Base-by-base conservation (phyloP, 176 grass and related monocot genomes). In the Musa troglodytarum region DNA sequence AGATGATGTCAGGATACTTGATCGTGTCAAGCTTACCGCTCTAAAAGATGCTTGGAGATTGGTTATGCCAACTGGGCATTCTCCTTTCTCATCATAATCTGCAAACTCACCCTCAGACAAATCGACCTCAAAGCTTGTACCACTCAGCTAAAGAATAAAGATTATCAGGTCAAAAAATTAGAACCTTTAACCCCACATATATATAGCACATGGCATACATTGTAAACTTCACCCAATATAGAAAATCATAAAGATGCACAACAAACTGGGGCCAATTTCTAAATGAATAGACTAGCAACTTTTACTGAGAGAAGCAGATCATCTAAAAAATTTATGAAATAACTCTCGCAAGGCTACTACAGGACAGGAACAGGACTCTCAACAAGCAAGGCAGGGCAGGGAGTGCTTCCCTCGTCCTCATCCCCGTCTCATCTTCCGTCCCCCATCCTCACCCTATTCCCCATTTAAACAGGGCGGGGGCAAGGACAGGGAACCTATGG, bases 31-130 rank as follows among this genome's bases (percentile, higher is more conserved):
- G 13, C 54, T 52, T 88, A 97, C 93, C 93, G 93, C 93, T 93
- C 84, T 90, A 82, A 97, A 92, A 81, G 64, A 52, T 72, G 87
- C 80, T 68, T 86, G 62, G 64, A 97, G 76, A 66, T 97, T 90
- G 73, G 81, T 83, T 81, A 93, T 15, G 53, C 82, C 77, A 54
- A 97, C 93, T 54, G 89, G 93, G 66, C 83, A 92, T 55, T 85
- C 82, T 24, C 83, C 90, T 77, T 92, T 97, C 75, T 97, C 93
- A 74, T 97, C 93, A 24, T 97, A 97, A 10, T 97, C 93, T 63
- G 75, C 84, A 85, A 93, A 93, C 55, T 97, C 93, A 15, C 83
- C 87, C 78, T 90, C 90, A 28, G 90, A 93, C 62, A 89, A 86
- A 84, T 97, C 93, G 55, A 97, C 83, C 15, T 97, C 81, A 78